phyloP scores from a whole-genome alignment of 305 asterid species.

The Andrographis paniculata region DNA sequence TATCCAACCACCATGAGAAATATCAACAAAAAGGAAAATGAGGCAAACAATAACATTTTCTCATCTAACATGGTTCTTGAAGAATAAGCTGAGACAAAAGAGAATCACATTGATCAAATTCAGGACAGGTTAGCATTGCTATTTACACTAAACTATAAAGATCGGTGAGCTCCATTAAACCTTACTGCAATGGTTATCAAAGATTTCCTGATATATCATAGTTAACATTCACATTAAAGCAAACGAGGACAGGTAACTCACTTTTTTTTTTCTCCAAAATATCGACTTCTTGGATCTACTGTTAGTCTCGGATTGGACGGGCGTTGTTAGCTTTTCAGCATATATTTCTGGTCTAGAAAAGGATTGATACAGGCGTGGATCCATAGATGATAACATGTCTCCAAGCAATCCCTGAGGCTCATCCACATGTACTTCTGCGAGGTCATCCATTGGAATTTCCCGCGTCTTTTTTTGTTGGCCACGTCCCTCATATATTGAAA shows the following conservation, averaged over 20 bases:
- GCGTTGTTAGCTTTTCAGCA: constrained; percentile 39
- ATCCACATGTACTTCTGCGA: constrained; percentile 34
- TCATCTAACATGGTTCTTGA: constrained; percentile 3
- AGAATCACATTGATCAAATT: too few relatives aligned
- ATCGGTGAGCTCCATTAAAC: too few relatives aligned
- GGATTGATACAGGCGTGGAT: constrained; percentile 59
- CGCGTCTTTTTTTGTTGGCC: constrained; percentile 29
- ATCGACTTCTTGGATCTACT: constrained; percentile 52
- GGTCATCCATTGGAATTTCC: constrained; percentile 41
- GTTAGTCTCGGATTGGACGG: constrained; percentile 41
- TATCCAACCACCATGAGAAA: too few relatives aligned
- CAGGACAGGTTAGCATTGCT: too few relatives aligned
- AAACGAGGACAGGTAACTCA: constrained; percentile 26
- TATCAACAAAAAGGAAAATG: too few relatives aligned
- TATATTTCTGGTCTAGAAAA: constrained; percentile 44
- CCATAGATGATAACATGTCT: constrained; percentile 70
- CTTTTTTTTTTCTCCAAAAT: constrained; percentile 87
- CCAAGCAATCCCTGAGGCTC: constrained; percentile 81
- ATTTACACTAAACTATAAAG: too few relatives aligned
- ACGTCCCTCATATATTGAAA: constrained; percentile 47
- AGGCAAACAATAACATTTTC: too few relatives aligned
- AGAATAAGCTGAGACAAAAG: too few relatives aligned
- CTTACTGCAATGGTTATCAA: neutral
- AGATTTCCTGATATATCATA: neutral
- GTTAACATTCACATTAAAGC: neutral